These are phyloP conservation scores for Apophysomyces variabilis DNA, from an alignment of 371 early-diverging fungal species.

Conservation along the genomic window DNA sequence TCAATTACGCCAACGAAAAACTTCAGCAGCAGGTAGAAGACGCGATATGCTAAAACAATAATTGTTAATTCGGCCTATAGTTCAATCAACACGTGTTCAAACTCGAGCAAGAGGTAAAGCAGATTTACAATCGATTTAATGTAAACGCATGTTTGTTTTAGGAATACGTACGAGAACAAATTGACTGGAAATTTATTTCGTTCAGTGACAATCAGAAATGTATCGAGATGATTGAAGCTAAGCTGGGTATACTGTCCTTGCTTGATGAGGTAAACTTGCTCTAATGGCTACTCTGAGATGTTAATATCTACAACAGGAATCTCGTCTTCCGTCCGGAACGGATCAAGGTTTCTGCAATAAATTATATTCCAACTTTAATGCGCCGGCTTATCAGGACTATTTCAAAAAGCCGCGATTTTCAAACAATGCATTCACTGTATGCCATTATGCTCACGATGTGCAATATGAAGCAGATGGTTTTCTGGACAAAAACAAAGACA, in stretches of 20 bases:
- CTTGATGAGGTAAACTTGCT: slow-evolving; percentile 85
- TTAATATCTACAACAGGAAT: slow-evolving; percentile 49
- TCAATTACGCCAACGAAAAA: slow-evolving; percentile 98
- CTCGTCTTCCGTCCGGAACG: slow-evolving; percentile 90
- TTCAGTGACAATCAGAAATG: slow-evolving; percentile 99
- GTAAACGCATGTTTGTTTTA: slow-evolving; percentile 5
- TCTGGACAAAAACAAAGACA: slow-evolving; percentile 99
- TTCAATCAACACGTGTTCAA: slow-evolving; percentile 81
- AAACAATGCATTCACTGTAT: slow-evolving; percentile 79
- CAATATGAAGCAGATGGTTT: slow-evolving; percentile 94
- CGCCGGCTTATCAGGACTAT: slow-evolving; percentile 71
- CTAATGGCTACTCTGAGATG: neutral
- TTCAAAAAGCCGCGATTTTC: slow-evolving; percentile 94
- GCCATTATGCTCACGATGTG: slow-evolving; percentile 94
- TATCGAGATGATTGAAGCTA: slow-evolving; percentile 98
- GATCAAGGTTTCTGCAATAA: slow-evolving; percentile 86
- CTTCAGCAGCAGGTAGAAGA: slow-evolving; percentile 85
- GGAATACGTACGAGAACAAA: slow-evolving; percentile 92
- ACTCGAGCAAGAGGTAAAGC: slow-evolving; percentile 83
- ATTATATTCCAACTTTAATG: slow-evolving; percentile 80
- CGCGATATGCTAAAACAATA: neutral
- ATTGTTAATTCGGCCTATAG: slow-evolving; percentile 36
- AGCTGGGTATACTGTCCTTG: slow-evolving; percentile 92
- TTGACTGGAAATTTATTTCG: slow-evolving; percentile 90
- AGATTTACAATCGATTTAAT: neutral